A percentile compares a stretch with the other conserved stretches of the same genome.
Evolutionary conservation across 768 basidiomycete species (phyloP).

Genomic region (Agaricus blazei): DNA sequence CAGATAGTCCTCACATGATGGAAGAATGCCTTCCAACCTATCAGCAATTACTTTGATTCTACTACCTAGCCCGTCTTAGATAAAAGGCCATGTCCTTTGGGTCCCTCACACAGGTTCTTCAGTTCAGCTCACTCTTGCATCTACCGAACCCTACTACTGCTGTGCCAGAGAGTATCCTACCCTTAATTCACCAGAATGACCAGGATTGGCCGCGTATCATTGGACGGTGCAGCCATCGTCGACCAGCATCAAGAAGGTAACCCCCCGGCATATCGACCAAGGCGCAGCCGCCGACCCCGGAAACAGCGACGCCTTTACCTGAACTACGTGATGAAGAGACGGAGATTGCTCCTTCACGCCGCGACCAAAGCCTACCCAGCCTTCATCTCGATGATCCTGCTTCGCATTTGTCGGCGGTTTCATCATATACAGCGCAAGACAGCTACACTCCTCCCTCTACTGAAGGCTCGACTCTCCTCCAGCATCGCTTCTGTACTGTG

Average conservation of each 20-base stretch:
- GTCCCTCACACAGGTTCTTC: neutral
- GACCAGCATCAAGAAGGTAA: neutral
- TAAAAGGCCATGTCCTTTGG: neutral
- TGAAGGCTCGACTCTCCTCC: neutral
- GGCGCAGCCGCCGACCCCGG: neutral
- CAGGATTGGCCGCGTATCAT: neutral
- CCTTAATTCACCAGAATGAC: neutral
- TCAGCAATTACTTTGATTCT: neutral
- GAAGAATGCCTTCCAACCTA: neutral
- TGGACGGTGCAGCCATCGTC: neutral
- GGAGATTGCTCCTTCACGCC: constrained; percentile 25
- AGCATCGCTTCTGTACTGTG: constrained; percentile 19
- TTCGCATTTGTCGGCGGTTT: constrained; percentile 9
- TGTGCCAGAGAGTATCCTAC: neutral
- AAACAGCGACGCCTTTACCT: constrained; percentile 15
- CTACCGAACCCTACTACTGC: neutral
- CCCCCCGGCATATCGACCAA: neutral
- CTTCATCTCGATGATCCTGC: neutral
- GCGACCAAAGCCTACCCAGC: constrained; percentile 15
- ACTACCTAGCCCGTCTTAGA: neutral
- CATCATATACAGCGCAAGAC: neutral
- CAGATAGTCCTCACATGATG: neutral
- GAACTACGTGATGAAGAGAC: constrained; percentile 27
- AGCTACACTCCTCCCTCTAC: neutral
- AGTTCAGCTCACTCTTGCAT: neutral